A percentile compares a stretch with the other conserved stretches of the same genome.
Conservation (phyloP, 129 eudicot species). For the Flaveria brownii region DNA sequence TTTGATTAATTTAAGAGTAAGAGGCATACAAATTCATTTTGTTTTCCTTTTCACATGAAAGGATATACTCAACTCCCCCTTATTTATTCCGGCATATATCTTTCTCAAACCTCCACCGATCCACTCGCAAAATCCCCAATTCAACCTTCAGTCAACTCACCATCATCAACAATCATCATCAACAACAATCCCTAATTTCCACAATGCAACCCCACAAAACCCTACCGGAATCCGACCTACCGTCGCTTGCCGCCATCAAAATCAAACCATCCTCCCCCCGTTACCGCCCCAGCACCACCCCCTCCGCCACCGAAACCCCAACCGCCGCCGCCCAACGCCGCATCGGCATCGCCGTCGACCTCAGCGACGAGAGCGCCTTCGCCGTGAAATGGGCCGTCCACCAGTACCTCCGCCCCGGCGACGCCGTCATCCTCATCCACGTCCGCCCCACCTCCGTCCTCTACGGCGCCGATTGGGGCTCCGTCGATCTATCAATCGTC, state of each 20-base stretch:
- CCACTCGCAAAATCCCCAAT: neutral
- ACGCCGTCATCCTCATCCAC: slow-evolving; percentile 83
- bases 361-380: slow-evolving; percentile 80
- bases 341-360: slow-evolving; percentile 94
- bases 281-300: slow-evolving; percentile 56
- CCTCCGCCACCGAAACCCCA: slow-evolving; percentile 68
- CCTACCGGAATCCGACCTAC: slow-evolving; percentile 63
- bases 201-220: slow-evolving; percentile 47
- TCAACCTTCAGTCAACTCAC: slow-evolving; percentile 31
- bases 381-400: slow-evolving; percentile 95
- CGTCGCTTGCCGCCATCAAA: slow-evolving; percentile 68
- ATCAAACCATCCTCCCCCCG: slow-evolving; percentile 85
- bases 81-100: slow-evolving; percentile 11
- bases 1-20: too few relatives aligned
- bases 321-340: slow-evolving; percentile 74
- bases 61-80: neutral
- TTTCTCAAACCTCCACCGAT: neutral
- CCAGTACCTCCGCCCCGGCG: slow-evolving; percentile 92
- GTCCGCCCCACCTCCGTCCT: slow-evolving; percentile 97
- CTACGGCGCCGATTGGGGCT: slow-evolving; percentile 98
- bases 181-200: slow-evolving; percentile 12
- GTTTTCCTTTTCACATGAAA: too few relatives aligned
- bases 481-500: slow-evolving; percentile 58
- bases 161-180: neutral
- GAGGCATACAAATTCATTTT: too few relatives aligned